Evolutionary conservation across 2,329 filamentous ascomycete genomes (phyloP), one percentile per base, ranked within the genome.

Genomic region (Bipolaris gigantea): DNA sequence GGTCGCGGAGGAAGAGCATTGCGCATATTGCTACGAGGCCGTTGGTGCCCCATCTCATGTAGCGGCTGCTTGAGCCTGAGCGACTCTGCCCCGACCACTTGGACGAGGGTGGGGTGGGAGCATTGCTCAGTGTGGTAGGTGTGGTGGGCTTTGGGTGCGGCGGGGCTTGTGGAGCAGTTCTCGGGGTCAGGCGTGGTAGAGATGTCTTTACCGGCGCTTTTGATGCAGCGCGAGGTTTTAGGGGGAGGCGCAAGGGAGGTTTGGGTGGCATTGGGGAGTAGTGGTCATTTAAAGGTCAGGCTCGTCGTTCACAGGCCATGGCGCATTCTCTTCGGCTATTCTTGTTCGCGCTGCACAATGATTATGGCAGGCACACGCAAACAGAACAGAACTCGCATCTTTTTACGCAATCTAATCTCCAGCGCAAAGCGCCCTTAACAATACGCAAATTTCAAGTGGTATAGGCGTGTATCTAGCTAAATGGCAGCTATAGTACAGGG

Each of bases 1-100:
- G 64, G 67, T 80, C 77, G 59, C 77, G 77, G 49, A 77, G n/a
- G 54, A 70, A 66, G 45, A 68, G 45, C 48, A 68, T 30, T 23
- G 44, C 48, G 48, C 52, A 61, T 25, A 64, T 23, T 0, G 55
- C 48, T 41, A 63, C 43, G 38, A 67, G 19, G 33, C 59, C 53
- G 21, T 60, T 60, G 40, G 55, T 34, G 44, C 52, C 57, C 53
- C 53, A 60, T 46, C 50, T 49, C 19, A 61, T 3, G 34, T 55
- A 55, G 25, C 60, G 64, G 21, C 45, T 33, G 35, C 38, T 33
- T 36, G 51, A 57, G 43, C 47, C 50, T 33, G 55, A 59, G 35
- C 35, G 38, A 13, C 45, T 39, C 11, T 45, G 27, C 21, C 48
- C 51, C 35, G 48, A 36, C 59, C 55, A 60, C 55, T 43, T 47